Evolutionary conservation across 345 rosid genomes (phyloP).

Genomic region (Eucalyptus sideroxylon): DNA sequence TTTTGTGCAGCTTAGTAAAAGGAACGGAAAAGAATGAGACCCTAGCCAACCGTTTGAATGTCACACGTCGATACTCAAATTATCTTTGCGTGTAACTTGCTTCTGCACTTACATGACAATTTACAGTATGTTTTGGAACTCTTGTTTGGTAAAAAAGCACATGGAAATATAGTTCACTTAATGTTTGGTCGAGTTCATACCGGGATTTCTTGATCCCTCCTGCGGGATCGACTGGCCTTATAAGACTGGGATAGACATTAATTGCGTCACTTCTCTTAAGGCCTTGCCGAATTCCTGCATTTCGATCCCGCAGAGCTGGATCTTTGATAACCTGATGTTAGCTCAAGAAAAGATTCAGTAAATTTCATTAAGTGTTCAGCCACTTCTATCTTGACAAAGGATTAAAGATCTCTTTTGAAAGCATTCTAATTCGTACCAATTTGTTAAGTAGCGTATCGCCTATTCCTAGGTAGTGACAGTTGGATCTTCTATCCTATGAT

Average conservation of each 20-base stretch:
- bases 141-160: neutral
- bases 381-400: neutral
- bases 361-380: neutral
- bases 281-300: conserved; percentile 2
- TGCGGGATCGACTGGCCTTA: neutral
- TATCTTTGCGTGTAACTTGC: neutral
- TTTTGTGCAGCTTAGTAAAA: neutral
- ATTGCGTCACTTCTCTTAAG: neutral
- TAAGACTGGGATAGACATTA: neutral
- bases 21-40: neutral
- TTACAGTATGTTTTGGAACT: neutral
- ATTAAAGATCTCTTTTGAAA: neutral
- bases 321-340: neutral
- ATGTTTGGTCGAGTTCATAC: neutral
- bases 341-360: neutral
- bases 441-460: neutral
- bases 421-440: neutral
- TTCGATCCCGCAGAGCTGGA: conserved; percentile 3
- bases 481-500: neutral
- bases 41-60: neutral
- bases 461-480: neutral
- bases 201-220: neutral
- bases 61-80: neutral
- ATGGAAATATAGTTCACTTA: neutral
- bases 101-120: neutral